A percentile compares a stretch with the other conserved stretches of the same genome.
Conservation (phyloP, 1,139 yeast genomes). For the Pichia sorboxylosa region DNA sequence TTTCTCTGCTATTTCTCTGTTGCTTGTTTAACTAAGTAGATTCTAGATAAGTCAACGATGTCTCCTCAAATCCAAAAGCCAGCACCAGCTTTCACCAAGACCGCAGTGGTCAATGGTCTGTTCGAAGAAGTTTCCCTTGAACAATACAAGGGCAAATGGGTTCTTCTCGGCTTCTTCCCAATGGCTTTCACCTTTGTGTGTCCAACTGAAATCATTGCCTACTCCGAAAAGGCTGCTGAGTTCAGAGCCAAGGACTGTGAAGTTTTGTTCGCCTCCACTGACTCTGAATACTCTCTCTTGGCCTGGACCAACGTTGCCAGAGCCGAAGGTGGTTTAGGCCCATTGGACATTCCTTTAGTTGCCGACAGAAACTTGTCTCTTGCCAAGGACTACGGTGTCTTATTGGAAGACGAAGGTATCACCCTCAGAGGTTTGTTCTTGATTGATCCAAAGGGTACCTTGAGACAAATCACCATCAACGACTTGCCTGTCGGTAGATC, state of each 20-base stretch:
- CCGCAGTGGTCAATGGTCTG: constrained; percentile 92
- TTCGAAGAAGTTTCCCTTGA: constrained; percentile 92
- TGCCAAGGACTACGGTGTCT: constrained; percentile 92
- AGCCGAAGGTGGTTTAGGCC: constrained; percentile 97
- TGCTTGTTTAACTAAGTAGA: no score
- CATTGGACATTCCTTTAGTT: constrained; percentile 82
- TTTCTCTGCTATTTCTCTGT: no score
- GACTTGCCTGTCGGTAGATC: constrained; percentile 99
- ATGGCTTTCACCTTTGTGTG: constrained; percentile 98
- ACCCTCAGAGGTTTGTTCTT: constrained; percentile 96
- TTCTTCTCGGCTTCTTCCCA: constrained; percentile 90
- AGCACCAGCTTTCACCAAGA: constrained; percentile 92
- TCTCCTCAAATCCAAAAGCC: constrained; percentile 85
- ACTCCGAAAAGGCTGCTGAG: constrained; percentile 87
- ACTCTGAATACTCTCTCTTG: constrained; percentile 91
- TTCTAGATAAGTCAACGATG: no score
- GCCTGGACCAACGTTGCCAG: constrained; percentile 97
- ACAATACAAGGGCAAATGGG: constrained; percentile 97
- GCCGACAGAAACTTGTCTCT: constrained; percentile 96
- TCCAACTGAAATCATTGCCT: constrained; percentile 98
- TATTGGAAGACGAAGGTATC: constrained; percentile 89
- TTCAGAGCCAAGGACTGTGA: constrained; percentile 80
- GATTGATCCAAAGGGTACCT: constrained; percentile 88
- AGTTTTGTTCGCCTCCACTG: constrained; percentile 92
- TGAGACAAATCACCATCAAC: constrained; percentile 95